Evolutionary conservation across 208 protist genomes (phyloP).

Genomic region (Strigomonas galati): DNA sequence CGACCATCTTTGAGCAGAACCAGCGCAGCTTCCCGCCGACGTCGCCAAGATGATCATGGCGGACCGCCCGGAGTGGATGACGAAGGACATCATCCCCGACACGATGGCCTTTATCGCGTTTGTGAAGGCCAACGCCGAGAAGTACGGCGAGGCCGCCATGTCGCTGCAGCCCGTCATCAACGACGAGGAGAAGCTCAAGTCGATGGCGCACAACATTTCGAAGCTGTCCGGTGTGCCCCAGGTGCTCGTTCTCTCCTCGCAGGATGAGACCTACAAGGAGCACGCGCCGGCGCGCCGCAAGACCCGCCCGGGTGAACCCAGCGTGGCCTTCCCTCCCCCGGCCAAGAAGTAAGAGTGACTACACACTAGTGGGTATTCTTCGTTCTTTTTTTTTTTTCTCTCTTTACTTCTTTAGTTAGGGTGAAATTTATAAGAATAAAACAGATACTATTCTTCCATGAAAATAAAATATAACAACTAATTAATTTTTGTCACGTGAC

Average conservation of each 20-base stretch:
- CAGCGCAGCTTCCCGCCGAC: conserved; percentile 51
- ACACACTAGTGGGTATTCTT: too few species aligned
- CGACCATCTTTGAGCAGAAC: conserved; percentile 52
- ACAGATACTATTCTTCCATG: not conserved
- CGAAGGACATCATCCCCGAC: conserved; percentile 76
- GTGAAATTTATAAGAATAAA: not conserved
- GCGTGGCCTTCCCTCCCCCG: conserved; percentile 45
- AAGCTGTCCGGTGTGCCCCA: conserved; percentile 60
- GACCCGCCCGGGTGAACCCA: conserved; percentile 70
- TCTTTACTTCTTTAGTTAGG: not conserved
- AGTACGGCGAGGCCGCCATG: conserved; percentile 77
- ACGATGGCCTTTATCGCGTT: conserved; percentile 90
- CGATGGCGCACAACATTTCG: conserved; percentile 47
- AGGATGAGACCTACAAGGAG: conserved; percentile 59
- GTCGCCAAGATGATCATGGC: conserved; percentile 67
- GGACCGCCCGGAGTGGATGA: conserved; percentile 50
- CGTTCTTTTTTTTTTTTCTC: conserved; percentile 8
- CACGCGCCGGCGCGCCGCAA: conserved; percentile 69
- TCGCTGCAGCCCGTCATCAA: conserved; percentile 58
- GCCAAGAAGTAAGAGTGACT: conserved; percentile 18
- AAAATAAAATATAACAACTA: not conserved
- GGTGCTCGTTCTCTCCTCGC: conserved; percentile 40
- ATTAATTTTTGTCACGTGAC: not conserved
- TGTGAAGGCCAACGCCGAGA: conserved; percentile 72
- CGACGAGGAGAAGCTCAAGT: conserved; percentile 52